Conservation (phyloP, 495 filamentous ascomycete species). For the Articulospora tetracladia region DNA sequence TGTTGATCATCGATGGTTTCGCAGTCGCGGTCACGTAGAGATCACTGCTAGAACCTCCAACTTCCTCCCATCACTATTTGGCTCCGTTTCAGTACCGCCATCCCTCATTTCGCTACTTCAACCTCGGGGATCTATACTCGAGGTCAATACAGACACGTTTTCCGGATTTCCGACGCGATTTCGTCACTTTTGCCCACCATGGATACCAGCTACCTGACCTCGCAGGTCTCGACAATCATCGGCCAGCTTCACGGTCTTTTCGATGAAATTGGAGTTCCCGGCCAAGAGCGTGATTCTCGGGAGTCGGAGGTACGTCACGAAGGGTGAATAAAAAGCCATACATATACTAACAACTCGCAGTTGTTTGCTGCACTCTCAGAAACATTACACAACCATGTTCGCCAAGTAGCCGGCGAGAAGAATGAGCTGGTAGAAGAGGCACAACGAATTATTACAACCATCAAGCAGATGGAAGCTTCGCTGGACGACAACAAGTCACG, state of each 20-base stretch:
- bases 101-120: background rate
- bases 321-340: background rate
- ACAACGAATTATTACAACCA: slow-evolving; percentile 75
- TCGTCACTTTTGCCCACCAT: slow-evolving; percentile 39
- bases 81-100: background rate
- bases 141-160: background rate
- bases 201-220: slow-evolving; percentile 88
- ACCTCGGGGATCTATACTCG: background rate
- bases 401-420: slow-evolving; percentile 78
- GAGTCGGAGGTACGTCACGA: slow-evolving; percentile 69
- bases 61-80: background rate
- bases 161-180: background rate
- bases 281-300: slow-evolving; percentile 81
- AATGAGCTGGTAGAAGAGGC: slow-evolving; percentile 81
- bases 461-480: slow-evolving; percentile 90
- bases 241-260: slow-evolving; percentile 87
- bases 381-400: slow-evolving; percentile 79
- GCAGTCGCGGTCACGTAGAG: slow-evolving; percentile 22
- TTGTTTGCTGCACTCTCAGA: slow-evolving; percentile 85
- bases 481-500: slow-evolving; percentile 69
- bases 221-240: slow-evolving; percentile 91
- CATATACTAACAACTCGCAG: slow-evolving; percentile 42
- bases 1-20: slow-evolving; percentile 10
- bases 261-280: slow-evolving; percentile 90
- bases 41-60: slow-evolving; percentile 15